Evolutionary conservation across 805 yeast genomes (phyloP).

Genomic region (Saccharomyces eubayanus): DNA sequence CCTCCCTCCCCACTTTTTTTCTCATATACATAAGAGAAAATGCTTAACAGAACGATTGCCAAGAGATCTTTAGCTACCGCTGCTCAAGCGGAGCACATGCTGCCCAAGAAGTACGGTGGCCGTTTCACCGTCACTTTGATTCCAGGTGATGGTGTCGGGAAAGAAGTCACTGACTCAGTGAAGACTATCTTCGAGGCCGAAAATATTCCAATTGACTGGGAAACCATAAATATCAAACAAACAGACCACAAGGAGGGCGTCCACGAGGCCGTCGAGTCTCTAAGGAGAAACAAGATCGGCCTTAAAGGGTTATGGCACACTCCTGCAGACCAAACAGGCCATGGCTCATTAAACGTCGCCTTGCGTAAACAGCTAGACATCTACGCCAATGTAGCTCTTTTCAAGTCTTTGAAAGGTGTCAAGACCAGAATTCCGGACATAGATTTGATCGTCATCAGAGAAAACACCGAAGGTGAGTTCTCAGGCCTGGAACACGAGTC

Average conservation of each 20-base stretch:
- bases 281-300: constrained; percentile 94
- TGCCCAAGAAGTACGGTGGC: constrained; percentile 92
- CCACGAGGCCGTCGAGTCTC: constrained; percentile 77
- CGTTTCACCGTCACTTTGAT: constrained; percentile 87
- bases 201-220: constrained; percentile 91
- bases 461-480: constrained; percentile 99
- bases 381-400: constrained; percentile 88
- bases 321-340: constrained; percentile 66
- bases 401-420: constrained; percentile 91
- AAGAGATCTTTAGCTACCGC: constrained; percentile 45
- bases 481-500: constrained; percentile 97
- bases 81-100: constrained; percentile 50
- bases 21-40: constrained; percentile 4
- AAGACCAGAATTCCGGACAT: constrained; percentile 80
- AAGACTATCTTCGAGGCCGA: constrained; percentile 80
- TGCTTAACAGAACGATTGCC: constrained; percentile 28
- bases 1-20: background rate
- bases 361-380: constrained; percentile 93
- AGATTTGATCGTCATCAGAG: constrained; percentile 93
- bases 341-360: constrained; percentile 88
- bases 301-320: constrained; percentile 93
- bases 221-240: constrained; percentile 64
- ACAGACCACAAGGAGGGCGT: constrained; percentile 50
- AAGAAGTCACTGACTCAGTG: constrained; percentile 90
- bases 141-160: constrained; percentile 98